Evolutionary conservation across 768 basidiomycete species (phyloP).

Genomic region (Macrolepiota dolichaula): DNA sequence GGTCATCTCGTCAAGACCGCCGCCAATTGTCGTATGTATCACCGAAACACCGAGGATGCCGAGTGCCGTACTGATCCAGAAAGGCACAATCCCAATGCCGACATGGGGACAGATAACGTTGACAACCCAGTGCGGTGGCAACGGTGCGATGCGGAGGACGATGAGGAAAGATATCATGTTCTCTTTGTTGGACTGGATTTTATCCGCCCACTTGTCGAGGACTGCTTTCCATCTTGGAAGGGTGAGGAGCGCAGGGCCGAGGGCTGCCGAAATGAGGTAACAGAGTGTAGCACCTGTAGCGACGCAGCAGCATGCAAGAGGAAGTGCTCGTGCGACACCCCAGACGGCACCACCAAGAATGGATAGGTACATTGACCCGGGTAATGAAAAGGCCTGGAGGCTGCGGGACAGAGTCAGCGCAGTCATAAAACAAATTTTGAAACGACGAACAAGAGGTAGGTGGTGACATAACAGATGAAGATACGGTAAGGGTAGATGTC

Average conservation of each 20-base stretch:
- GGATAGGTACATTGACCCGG: constrained; percentile 97
- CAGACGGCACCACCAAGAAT: constrained; percentile 96
- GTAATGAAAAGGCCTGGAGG: constrained; percentile 93
- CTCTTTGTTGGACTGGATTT: constrained; percentile 73
- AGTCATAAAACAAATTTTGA: constrained; percentile 7
- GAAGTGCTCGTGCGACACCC: constrained; percentile 82
- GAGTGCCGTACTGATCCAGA: constrained; percentile 88
- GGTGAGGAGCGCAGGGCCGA: constrained; percentile 88
- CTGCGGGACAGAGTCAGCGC: constrained; percentile 33
- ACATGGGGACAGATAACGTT: constrained; percentile 92
- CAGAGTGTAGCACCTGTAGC: constrained; percentile 89
- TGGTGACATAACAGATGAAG: constrained; percentile 80
- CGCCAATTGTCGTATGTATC: constrained; percentile 94
- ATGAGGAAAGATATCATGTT: constrained; percentile 92
- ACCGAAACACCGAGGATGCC: constrained; percentile 89
- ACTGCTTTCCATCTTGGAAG: constrained; percentile 81
- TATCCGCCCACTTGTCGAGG: constrained; percentile 78
- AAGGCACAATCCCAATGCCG: constrained; percentile 78
- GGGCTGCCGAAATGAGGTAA: constrained; percentile 87
- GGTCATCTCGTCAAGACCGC: constrained; percentile 94
- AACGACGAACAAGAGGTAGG: constrained; percentile 84
- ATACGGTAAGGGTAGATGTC: constrained; percentile 85
- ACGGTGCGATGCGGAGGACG: constrained; percentile 89
- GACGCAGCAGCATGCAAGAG: constrained; percentile 89
- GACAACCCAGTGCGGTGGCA: constrained; percentile 96